Base-by-base conservation (phyloP, 2,329 filamentous ascomycete genomes). In the Elsinoe necatrix region DNA sequence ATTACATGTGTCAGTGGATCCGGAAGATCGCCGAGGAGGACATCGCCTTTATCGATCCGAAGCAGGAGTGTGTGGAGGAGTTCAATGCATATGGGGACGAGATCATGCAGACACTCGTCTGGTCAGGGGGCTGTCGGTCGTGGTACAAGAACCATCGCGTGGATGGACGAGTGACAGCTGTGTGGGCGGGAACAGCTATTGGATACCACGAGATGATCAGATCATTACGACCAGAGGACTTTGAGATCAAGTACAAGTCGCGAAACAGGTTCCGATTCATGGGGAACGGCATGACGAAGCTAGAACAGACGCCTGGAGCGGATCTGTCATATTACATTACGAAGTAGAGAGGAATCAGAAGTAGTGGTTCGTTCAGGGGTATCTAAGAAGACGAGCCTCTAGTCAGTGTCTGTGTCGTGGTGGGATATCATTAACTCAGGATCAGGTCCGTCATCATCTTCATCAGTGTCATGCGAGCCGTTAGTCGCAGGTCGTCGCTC, bases 401-500 rank as follows among this genome's bases (percentile, higher is more conserved):
- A 57, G 27, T 57, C 56, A 8, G 56, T 54, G 58, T 73, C 70
- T 4, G 67, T 69, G 51, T 75, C 72, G 54, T 74, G 72, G 58
- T 72, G 71, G 8, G 73, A 76, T 31, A 77, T 74, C 65, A 78
- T 66, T 11, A 78, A 65, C 59, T 77, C 75, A 9, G 75, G 74
- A 64, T 76, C 73, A 5, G 74, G 73, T 55, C 71, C 69, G 59
- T 76, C 73, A 58, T 72, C 68, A 57, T 75, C 73, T 5, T 70
- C 70, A 43, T 73, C 71, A 14, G 59, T 58, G 25, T 65, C 61
- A n/a, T 60, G 58, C 23, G 55, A 55, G 12, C 59, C 35, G 34
- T 50, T 68, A 64, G 54, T 60, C 63, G 37, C 64, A 62, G 60
- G 66, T 14, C 64, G 59, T 6, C 61, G 65, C 55, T 64, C 61